Base-by-base conservation (phyloP, 208 protist species). In the Acanthamoeba culbertsoni region DNA sequence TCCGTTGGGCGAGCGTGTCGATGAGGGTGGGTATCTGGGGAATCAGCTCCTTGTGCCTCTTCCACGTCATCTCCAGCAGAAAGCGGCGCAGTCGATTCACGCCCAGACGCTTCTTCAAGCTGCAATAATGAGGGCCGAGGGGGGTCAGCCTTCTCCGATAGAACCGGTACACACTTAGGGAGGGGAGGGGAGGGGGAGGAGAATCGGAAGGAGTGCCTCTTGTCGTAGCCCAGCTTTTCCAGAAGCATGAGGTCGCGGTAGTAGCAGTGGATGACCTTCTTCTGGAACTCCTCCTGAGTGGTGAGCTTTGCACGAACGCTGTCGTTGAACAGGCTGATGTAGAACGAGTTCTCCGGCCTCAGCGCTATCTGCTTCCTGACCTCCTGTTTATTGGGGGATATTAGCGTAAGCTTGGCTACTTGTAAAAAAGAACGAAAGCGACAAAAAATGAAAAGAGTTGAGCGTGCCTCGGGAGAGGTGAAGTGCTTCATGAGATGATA, bases 221-320 rank as follows among this genome's bases (percentile, higher is more conserved):
- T 65, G 79, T 68, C 55, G 79, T 65, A 89, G 79, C 31, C 79
- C 26, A 89, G 46, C 79, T 89, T 89, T 37, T 89, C 79, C 12
- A 89, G 79, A 35, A 28, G 42, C 79, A 65, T 42, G 7, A 89
- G 51, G n/a, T 89, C 79, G 51, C 79, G 46, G 46, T 59, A 59
- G 35, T 89, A 89, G 55, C 79, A 65, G 35, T 57, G 20, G 12
- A 89, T 89, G 33, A 89, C 51, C 33, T 35, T 62, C 51, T 42
- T 62, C 79, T 65, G 46, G 55, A 48, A 89, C 33, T 89, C 51
- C 79, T 89, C 79, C 48, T 42, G 23, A 26, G n/a, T 65, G 51
- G 79, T 46, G 48, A 89, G 51, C 55, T 65, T 62, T 20, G 79
- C 23, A 3, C 79, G 46, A 18, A 65, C 79, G 37, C 48, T 18